Conservation (phyloP, 2,329 filamentous ascomycete genomes). For the Pseudogymnoascus sp. region DNA sequence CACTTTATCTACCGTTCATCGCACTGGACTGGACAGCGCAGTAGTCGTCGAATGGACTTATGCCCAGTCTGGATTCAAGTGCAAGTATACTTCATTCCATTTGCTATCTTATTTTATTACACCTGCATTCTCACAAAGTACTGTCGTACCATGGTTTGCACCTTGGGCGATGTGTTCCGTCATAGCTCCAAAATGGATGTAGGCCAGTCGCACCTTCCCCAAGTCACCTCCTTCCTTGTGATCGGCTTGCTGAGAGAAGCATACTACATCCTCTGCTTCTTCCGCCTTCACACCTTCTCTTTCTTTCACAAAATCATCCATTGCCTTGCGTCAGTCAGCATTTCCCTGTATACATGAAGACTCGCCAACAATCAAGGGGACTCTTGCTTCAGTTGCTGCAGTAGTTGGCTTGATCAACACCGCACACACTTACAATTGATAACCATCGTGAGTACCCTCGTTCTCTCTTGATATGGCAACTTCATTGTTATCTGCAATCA, state of each 20-base stretch:
- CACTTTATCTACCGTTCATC: background rate
- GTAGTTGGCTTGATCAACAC: background rate
- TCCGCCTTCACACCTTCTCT: constrained; percentile 1
- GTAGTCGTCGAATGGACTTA: background rate
- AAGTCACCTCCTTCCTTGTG: background rate
- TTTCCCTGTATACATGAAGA: background rate
- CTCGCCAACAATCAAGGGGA: background rate
- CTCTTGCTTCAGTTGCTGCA: constrained; percentile 5
- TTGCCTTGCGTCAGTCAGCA: background rate
- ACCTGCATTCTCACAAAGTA: background rate
- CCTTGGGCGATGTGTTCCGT: background rate
- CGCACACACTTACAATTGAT: background rate
- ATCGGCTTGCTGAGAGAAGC: background rate
- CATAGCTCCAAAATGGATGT: background rate
- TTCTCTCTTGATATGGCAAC: background rate
- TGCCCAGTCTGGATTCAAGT: background rate
- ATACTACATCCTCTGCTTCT: background rate
- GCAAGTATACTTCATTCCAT: background rate
- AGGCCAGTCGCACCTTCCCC: background rate
- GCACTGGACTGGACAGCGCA: background rate
- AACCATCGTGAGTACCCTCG: background rate
- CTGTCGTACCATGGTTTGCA: background rate
- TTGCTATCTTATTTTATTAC: background rate
- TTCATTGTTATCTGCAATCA: background rate
- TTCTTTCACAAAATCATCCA: constrained; percentile 5